phyloP scores from a whole-genome alignment of 441 rosid genomes.

The Hura crepitans region DNA sequence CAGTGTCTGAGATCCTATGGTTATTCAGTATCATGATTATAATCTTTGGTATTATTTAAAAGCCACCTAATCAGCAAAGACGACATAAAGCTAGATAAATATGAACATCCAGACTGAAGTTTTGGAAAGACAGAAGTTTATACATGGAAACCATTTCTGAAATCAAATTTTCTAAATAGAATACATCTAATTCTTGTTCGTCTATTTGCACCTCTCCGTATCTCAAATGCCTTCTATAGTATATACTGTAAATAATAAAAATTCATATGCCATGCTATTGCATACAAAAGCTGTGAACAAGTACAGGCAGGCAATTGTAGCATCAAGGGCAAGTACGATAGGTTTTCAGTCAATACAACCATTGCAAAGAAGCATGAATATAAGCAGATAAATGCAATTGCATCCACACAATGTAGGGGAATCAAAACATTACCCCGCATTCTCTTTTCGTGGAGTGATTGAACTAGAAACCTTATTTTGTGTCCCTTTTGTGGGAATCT shows the following conservation, averaged over 20 bases:
- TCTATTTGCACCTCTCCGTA: not conserved
- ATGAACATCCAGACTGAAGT: not conserved
- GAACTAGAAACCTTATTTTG: slow-evolving; percentile 39
- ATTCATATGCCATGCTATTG: not conserved
- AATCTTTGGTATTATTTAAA: not conserved
- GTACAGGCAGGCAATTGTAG: not conserved
- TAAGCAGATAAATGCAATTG: slow-evolving; percentile 3
- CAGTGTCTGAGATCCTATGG: not conserved
- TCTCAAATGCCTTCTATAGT: not conserved
- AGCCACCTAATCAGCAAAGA: not conserved
- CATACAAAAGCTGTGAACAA: slow-evolving; percentile 10
- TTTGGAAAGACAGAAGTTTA: not conserved
- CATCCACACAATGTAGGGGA: slow-evolving; percentile 11
- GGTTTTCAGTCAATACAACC: slow-evolving; percentile 7
- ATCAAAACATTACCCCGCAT: slow-evolving; percentile 53
- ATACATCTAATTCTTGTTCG: not conserved
- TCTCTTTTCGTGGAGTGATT: slow-evolving; percentile 43
- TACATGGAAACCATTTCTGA: not conserved
- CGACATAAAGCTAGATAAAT: not conserved
- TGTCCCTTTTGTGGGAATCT: slow-evolving; percentile 45
- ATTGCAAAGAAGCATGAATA: slow-evolving; percentile 5
- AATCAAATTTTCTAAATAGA: not conserved
- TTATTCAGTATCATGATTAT: not conserved
- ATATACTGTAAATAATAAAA: not conserved
- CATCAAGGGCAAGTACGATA: slow-evolving; percentile 11